Evolutionary conservation across 2,329 filamentous ascomycete species (phyloP), one percentile per base, ranked within the genome.

Genomic region (Septoria petroselini): DNA sequence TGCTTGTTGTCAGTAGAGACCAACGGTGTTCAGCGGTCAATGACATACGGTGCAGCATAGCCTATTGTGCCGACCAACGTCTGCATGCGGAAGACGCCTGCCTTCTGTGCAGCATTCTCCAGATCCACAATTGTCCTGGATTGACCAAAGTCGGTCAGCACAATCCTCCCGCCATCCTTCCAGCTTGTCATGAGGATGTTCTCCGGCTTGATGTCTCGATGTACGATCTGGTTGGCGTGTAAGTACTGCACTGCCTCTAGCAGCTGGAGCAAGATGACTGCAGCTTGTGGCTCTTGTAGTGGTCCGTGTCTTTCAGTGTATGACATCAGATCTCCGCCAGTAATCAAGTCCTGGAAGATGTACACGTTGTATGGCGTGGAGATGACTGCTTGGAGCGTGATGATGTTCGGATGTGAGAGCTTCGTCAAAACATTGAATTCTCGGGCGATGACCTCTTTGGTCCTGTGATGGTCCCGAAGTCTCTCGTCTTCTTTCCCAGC

Each of bases 171-270:
- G 2, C 75, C 74, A 35, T 69, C 67, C 11, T 70, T 68, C 43
- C 76, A 70, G 1, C 76, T 79, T 1, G 77, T 77, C 72, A 84
- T 73, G 23, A 84, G 70, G 7, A 84, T 76, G 57, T 84, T 84
- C 44, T 84, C 81, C 0, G 80, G 80, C 58, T 84, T 84, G 41
- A 84, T 70, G 58, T 84, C 81, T 25, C 81, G 72, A 62, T 84
- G 81, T 3, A 79, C 79, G 35, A 84, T 77, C 33, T 73, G 68
- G 6, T 71, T 68, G 3, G 69, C 64, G 60, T 84, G 81, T 0
- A 84, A 66, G 58, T 82, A 82, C 12, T 79, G 67, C n/a, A 83
- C 62, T 1, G 77, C 81, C 46, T 79, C 73, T 7, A 81, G 62
- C 2, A 83, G 66, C 58, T 84, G 81, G 39, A 71, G 68, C 11